Percentiles rank a stretch among this genome's conserved stretches.
These are phyloP conservation scores for Colletotrichum cuscutae DNA, from an alignment of 2,329 filamentous ascomycete genomes.

Conservation along the genomic window DNA sequence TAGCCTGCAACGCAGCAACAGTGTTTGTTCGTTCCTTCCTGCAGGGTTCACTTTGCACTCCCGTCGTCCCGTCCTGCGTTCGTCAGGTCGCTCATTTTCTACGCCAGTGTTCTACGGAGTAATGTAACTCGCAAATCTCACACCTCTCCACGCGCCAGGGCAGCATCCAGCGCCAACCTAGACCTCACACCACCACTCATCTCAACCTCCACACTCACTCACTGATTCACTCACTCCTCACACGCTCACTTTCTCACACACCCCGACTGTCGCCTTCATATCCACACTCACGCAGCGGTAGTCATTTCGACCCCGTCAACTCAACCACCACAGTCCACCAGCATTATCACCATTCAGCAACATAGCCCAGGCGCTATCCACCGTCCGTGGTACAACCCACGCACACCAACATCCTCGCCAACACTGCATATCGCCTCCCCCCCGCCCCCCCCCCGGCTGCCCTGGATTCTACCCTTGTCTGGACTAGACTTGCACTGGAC, in stretches of 20 bases:
- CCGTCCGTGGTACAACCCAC: conserved; percentile 6
- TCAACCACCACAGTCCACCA: background rate
- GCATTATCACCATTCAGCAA: background rate
- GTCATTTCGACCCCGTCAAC: background rate
- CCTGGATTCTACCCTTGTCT: conserved; percentile 6
- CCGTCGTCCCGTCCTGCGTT: conserved; percentile 17
- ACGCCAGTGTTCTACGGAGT: no score
- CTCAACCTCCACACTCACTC: conserved; percentile 24
- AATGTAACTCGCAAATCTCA: background rate
- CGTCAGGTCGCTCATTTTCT: background rate
- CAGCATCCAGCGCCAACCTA: background rate
- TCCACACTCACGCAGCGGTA: background rate
- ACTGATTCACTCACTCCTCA: conserved; percentile 1
- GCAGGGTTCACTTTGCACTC: conserved; percentile 22
- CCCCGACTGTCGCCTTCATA: background rate
- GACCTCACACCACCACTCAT: background rate
- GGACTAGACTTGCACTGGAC: conserved; percentile 14
- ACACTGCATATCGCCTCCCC: background rate
- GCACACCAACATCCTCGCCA: background rate
- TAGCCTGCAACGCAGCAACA: background rate
- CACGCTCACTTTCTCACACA: background rate
- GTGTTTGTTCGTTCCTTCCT: background rate
- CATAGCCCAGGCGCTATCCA: conserved; percentile 12
- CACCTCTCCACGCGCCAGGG: background rate
- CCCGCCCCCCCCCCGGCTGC: background rate